Evolutionary conservation across 2,329 filamentous ascomycete genomes (phyloP).

Genomic region (Pseudocercospora musae): DNA sequence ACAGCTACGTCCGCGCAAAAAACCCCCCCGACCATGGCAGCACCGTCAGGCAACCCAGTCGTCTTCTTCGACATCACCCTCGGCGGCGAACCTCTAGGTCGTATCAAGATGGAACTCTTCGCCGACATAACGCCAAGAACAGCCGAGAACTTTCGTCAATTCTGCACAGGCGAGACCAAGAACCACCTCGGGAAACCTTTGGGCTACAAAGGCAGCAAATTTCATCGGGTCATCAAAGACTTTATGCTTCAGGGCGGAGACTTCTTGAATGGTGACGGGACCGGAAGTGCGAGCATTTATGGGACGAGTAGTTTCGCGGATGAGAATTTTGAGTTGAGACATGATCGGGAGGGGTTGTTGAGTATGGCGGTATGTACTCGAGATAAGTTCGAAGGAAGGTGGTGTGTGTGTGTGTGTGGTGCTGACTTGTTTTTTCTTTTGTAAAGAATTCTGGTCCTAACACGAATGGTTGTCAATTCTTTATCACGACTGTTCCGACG

Average conservation of each 20-base stretch:
- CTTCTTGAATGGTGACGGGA: conserved; percentile 90
- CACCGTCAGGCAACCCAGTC: conserved; percentile 42
- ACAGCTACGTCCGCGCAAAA: neutral
- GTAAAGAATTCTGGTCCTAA: conserved; percentile 80
- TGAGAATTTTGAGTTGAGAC: conserved; percentile 80
- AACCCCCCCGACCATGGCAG: conserved; percentile 8
- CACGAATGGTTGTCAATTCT: conserved; percentile 95
- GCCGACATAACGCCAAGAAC: conserved; percentile 72
- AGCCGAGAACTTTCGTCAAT: conserved; percentile 93
- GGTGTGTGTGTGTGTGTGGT: too few relatives aligned
- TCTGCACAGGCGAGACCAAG: conserved; percentile 91
- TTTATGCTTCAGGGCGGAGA: conserved; percentile 99
- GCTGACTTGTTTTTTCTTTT: neutral
- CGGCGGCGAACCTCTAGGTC: conserved; percentile 79
- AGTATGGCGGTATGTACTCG: conserved; percentile 94
- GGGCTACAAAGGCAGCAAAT: conserved; percentile 92
- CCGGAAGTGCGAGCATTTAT: conserved; percentile 82
- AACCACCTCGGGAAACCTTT: conserved; percentile 72
- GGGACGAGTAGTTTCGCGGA: conserved; percentile 80
- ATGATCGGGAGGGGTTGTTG: conserved; percentile 74
- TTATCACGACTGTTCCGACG: conserved; percentile 86
- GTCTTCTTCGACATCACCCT: conserved; percentile 78
- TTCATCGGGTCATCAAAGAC: conserved; percentile 90
- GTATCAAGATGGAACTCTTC: conserved; percentile 89
- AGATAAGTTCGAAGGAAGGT: too few relatives aligned